Base-by-base conservation (phyloP, 1,139 yeast species). In the Taphrina flavorubra region DNA sequence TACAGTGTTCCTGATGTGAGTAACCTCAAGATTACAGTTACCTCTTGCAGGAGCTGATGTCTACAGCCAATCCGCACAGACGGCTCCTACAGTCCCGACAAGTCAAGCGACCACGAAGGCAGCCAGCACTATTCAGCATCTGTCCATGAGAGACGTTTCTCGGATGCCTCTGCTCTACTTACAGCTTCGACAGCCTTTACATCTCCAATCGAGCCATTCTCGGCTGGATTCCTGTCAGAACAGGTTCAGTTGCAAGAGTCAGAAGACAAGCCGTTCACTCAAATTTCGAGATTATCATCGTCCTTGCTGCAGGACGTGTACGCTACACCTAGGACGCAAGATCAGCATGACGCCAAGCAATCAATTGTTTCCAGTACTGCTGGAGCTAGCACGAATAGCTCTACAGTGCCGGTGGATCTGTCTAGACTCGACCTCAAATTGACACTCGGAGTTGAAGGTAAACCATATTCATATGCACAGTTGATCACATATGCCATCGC, bases 391-490 rank as follows among this genome's bases (percentile, higher is more conserved):
- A 16, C 65, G 39, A 62, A 62, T 25, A 62, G 65, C 31, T 31
- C 65, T 14, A 62, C 44, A 18, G 51, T 53, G 47, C 59, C 65
- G 13, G 39, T 62, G 18, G 65, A 62, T 51, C 51, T 62, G 18
- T 51, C 58, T 25, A 62, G 51, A 31, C 44, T 62, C 42, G 65
- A 62, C 16, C 51, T 62, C 31, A 62, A 65, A 13, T 39, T 65
- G 42, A 58, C 64, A 7, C 59, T 62, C 11, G 69, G 69, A 5
- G 57, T 59, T 31, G 62, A 57, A 44, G 69, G 69, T 8, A 67
- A 60, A 31, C 69, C 69, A 1, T 61, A 59, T 34, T 67, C 69
- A 11, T 67, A 67, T 44, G 69, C 66, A 18, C 69, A 67, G 31
- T 20, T 67, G 47, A 67, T 67, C 57, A 51, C 69, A 20, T 67